Evolutionary conservation across 2,329 filamentous ascomycete species (phyloP), one percentile per base, ranked within the genome.

Genomic region (Stagonosporopsis cucurbitacearum): DNA sequence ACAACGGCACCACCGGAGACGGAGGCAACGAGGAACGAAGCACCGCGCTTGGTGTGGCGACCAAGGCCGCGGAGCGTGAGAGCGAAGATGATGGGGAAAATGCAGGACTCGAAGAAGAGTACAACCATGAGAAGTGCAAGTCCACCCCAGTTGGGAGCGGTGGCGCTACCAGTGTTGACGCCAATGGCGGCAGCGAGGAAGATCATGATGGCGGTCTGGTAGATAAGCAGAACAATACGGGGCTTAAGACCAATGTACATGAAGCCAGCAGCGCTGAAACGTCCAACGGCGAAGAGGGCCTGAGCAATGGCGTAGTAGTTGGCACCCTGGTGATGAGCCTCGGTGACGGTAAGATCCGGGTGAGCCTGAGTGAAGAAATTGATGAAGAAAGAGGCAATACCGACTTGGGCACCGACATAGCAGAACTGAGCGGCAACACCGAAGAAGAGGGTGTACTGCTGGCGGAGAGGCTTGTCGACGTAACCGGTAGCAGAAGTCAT

Each of bases 381-480:
- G 66, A 77, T 76, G 68, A 76, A 77, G 65, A 69, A 74, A 32
- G 75, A 74, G 1, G 86, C 86, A 51, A 88, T 84, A 52, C 83
- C 85, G 30, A 88, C 80, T 70, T 76, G 73, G 17, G 70, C 72
- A 40, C 71, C 73, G 35, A 80, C 74, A 67, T 89, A 87, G 72
- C 82, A 88, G 63, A 87, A 83, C 73, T 82, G 64, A 3, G 66
- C 70, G 2, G 68, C 66, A 9, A 70, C 65, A 56, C 68, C 71
- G 55, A 60, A 72, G 70, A 75, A 77, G 22, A 75, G 70, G 33
- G 64, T 75, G 62, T 70, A 71, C 65, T 91, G 88, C 75, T 89
- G 89, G 65, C 79, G 77, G 61, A 91, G 83, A 0, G 88, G 86
- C 69, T 85, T 83, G 61, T 86, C 81, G 54, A 84, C 80, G 45